Base-by-base conservation (phyloP, 441 rosid genomes). In the Jatropha multifida region DNA sequence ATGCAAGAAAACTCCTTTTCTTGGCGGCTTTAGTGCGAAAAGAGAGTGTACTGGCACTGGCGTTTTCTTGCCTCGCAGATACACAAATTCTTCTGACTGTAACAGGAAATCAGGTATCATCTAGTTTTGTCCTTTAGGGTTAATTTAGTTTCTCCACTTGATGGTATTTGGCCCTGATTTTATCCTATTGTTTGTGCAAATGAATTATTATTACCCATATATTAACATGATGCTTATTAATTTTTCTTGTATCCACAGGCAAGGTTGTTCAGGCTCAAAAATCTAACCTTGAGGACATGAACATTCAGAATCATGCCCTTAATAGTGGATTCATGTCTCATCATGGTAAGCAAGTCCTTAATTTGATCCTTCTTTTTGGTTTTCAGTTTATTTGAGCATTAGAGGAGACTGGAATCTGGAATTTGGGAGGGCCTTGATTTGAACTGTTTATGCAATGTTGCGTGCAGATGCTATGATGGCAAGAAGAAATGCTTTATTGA, bases 41-140 rank as follows among this genome's bases (percentile, higher is more conserved):
- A 78, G 83, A 7, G 87, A 86, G 48, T 75, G 87, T 54, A 48
- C 83, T 18, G 98, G 98, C 10, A 94, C 98, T 27, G 99, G 99
- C 9, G 98, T 94, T 20, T 94, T 94, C 86, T 79, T 93, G 77
- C 98, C 98, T 38, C 90, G 94, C 9, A 75, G 81, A 74, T 81
- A 80, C 11, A 81, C 82, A 42, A 72, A n/a, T 18, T 79, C 88
- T 2, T 74, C 76, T 0, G 88, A 85, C 40, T 60, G 84, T n/a
- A 80, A 72, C 23, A 91, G 81, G 86, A 90, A 88, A 78, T 41
- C 88, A 79, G 92, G 96, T 91, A 72, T 18, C 2, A 18, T 3
- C 52, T 48, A 48, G 52, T 48, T 48, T 32, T 14, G 5, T 12
- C 13, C 4, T 7, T 17, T 8, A 1, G 15, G 27, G 2, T 40